Evolutionary conservation across 192 early-diverging fungal genomes (phyloP).

Genomic region (Backusella luteola): DNA sequence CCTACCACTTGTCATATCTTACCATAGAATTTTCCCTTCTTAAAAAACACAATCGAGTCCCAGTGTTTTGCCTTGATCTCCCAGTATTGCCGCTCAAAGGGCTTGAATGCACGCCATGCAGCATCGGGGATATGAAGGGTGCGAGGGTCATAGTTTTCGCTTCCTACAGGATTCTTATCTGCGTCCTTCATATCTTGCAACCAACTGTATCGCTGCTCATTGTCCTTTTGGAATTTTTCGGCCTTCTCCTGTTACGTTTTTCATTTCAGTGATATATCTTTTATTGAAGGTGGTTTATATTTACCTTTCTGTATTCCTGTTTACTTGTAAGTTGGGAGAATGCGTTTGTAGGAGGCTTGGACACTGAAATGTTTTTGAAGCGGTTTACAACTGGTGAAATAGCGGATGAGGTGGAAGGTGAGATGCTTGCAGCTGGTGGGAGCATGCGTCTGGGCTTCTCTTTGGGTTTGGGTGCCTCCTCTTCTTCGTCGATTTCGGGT

Average conservation of each 20-base stretch:
- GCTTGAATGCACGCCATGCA: constrained; percentile 86
- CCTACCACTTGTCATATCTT: neutral
- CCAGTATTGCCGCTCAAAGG: constrained; percentile 99
- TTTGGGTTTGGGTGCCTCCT: neutral
- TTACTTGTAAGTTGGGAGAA: neutral
- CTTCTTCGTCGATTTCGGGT: neutral
- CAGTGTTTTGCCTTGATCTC: constrained; percentile 94
- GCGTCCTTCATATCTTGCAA: constrained; percentile 80
- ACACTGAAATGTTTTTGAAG: neutral
- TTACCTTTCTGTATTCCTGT: neutral
- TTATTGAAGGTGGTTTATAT: neutral
- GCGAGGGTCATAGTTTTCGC: constrained; percentile 88
- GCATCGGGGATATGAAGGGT: constrained; percentile 79
- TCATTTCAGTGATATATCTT: neutral
- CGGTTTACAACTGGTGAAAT: neutral
- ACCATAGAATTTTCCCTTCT: constrained; percentile 97
- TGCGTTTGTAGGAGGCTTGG: neutral
- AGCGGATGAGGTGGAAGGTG: neutral
- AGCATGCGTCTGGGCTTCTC: too few relatives aligned
- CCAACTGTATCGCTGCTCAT: constrained; percentile 85
- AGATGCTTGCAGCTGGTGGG: too few relatives aligned
- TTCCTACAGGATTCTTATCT: constrained; percentile 60
- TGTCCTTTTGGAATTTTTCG: constrained; percentile 80
- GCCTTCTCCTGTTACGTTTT: constrained; percentile 42
- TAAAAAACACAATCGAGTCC: constrained; percentile 96